A percentile compares a stretch with the other conserved stretches of the same genome.
These are phyloP conservation scores for Mallotus nudiflorus DNA, from an alignment of 345 rosid species.

Conservation along the genomic window DNA sequence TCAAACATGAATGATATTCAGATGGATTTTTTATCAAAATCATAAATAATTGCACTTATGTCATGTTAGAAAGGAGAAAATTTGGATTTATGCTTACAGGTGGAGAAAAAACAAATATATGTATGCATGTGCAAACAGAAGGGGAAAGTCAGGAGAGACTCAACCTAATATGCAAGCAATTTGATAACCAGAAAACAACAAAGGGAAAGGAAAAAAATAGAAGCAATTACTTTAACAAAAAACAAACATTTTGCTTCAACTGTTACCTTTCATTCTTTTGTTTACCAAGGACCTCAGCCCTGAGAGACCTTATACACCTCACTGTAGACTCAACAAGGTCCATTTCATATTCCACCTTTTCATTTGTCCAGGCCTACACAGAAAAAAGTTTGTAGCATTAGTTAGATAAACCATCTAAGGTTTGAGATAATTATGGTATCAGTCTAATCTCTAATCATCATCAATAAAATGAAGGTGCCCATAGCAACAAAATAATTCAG, in stretches of 20 bases:
- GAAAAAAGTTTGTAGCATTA: neutral
- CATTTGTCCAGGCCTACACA: constrained; percentile 66
- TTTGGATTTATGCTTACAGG: too few relatives aligned
- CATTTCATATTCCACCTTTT: constrained; percentile 73
- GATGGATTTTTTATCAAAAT: neutral
- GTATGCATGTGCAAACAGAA: neutral
- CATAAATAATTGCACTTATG: neutral
- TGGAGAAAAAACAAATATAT: neutral
- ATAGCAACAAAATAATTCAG: neutral
- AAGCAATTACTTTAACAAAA: neutral
- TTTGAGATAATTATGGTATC: neutral
- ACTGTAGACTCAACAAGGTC: constrained; percentile 68
- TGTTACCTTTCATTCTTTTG: constrained; percentile 76
- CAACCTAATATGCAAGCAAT: neutral
- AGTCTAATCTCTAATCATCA: neutral
- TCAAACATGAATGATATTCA: neutral
- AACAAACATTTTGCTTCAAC: neutral
- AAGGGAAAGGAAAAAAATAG: too few relatives aligned
- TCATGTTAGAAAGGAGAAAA: too few relatives aligned
- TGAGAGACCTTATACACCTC: constrained; percentile 65
- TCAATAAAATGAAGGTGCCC: neutral
- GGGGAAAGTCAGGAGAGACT: too few relatives aligned
- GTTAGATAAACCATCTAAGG: neutral
- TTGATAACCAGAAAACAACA: neutral
- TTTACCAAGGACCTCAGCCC: constrained; percentile 71